A percentile compares a stretch with the other conserved stretches of the same genome.
Conservation (phyloP, 768 basidiomycete species). For the Tulasnella sp. region DNA sequence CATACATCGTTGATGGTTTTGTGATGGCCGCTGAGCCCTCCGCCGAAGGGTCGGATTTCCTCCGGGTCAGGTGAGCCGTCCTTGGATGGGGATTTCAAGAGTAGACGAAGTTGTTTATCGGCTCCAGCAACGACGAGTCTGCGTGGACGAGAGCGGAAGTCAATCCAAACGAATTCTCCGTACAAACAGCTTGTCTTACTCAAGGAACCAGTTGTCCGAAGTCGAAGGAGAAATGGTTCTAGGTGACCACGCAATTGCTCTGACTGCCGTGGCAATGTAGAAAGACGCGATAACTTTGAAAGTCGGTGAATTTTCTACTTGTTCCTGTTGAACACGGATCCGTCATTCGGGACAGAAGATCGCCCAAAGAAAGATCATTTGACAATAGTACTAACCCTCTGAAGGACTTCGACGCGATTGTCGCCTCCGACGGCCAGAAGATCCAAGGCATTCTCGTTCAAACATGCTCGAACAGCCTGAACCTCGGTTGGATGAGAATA, state of each 20-base stretch:
- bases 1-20: constrained; percentile 65
- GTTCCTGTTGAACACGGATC: constrained; percentile 1
- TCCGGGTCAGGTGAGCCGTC: constrained; percentile 29
- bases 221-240: constrained; percentile 45
- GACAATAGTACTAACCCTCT: constrained; percentile 19
- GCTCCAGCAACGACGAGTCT: constrained; percentile 59
- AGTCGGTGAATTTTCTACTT: constrained; percentile 32
- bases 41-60: constrained; percentile 57
- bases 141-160: background rate
- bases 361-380: background rate
- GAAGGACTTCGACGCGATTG: constrained; percentile 58
- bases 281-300: constrained; percentile 53
- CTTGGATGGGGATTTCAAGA: constrained; percentile 38
- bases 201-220: constrained; percentile 56
- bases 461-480: constrained; percentile 45
- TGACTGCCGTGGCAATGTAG: constrained; percentile 57
- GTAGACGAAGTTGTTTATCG: constrained; percentile 59
- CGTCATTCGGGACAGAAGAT: background rate
- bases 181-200: constrained; percentile 36
- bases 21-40: constrained; percentile 72
- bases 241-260: constrained; percentile 71
- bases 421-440: constrained; percentile 64
- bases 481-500: constrained; percentile 34
- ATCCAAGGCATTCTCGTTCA: constrained; percentile 51
- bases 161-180: background rate